A percentile compares a stretch with the other conserved stretches of the same genome.
Evolutionary conservation across 202 grass and related monocot species (phyloP).

Genomic region (Tripidium arundinaceum): DNA sequence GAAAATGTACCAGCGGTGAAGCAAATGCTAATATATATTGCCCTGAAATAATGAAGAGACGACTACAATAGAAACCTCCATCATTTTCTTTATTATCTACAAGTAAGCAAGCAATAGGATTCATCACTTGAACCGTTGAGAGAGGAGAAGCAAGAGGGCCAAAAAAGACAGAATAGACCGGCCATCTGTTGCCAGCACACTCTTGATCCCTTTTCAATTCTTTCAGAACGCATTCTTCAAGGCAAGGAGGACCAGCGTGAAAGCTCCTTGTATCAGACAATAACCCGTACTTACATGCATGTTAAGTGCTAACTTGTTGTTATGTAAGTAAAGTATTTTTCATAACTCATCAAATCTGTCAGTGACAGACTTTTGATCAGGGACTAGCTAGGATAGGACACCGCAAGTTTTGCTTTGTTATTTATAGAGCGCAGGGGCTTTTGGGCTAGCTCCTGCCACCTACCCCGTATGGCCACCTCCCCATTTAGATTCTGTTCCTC

Average conservation of each 20-base stretch:
- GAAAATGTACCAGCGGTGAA: too few species aligned
- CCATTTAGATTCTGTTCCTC: constrained; percentile 36
- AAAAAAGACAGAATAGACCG: not conserved
- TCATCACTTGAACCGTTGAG: too few species aligned
- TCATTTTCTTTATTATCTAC: too few species aligned
- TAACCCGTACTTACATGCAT: constrained; percentile 14
- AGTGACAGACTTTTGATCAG: constrained; percentile 13
- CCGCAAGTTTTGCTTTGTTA: constrained; percentile 39
- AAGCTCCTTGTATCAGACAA: constrained; percentile 1
- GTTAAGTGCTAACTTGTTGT: not conserved
- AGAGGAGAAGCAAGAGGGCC: not conserved
- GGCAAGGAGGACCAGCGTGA: constrained; percentile 3
- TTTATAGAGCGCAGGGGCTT: constrained; percentile 27
- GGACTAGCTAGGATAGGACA: not conserved
- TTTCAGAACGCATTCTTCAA: constrained; percentile 8
- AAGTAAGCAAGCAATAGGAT: too few species aligned
- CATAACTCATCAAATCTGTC: constrained; percentile 9
- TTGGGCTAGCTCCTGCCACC: constrained; percentile 22
- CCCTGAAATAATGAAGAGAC: too few species aligned
- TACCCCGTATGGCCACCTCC: constrained; percentile 23
- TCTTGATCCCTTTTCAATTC: not conserved
- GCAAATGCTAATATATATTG: too few species aligned
- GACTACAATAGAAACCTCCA: too few species aligned
- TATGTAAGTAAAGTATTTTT: not conserved
- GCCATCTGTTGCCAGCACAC: constrained; percentile 18